phyloP scores from a whole-genome alignment of 2,329 filamentous ascomycete species.

The Monilinia polystroma region DNA sequence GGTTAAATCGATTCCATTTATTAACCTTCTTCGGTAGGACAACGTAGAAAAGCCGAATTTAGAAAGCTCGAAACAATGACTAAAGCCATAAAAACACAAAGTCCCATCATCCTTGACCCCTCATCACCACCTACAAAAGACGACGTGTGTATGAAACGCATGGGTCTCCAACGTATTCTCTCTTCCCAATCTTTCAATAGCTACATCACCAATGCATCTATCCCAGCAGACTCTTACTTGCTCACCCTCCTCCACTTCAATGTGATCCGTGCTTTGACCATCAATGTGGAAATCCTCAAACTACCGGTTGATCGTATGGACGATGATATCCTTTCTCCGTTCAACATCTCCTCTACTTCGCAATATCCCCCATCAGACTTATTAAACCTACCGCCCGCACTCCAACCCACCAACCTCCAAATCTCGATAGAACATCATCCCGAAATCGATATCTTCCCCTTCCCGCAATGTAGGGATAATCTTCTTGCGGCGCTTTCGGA shows the following conservation, averaged over 20 bases:
- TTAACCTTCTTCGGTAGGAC: background rate
- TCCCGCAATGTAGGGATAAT: constrained; percentile 45
- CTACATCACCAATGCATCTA: constrained; percentile 13
- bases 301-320: constrained; percentile 27
- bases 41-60: constrained; percentile 4
- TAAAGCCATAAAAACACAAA: background rate
- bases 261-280: constrained; percentile 41
- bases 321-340: constrained; percentile 29
- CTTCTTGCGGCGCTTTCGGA: constrained; percentile 40
- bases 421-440: constrained; percentile 44
- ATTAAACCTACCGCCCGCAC: constrained; percentile 26
- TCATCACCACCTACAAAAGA: background rate
- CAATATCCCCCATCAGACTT: background rate
- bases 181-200: constrained; percentile 21
- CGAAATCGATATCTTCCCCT: constrained; percentile 42
- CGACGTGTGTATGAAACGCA: constrained; percentile 17
- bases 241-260: constrained; percentile 44
- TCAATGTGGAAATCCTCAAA: constrained; percentile 40
- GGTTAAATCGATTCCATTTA: background rate
- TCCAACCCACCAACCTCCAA: constrained; percentile 45
- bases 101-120: background rate
- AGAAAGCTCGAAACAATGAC: background rate
- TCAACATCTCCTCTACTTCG: constrained; percentile 6
- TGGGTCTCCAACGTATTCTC: constrained; percentile 7
- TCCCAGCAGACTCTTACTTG: constrained; percentile 34